Percentiles rank a stretch among this genome's conserved stretches.
These are phyloP conservation scores for Pilobolus umbonatus DNA, from an alignment of 192 early-diverging fungal species.

Conservation along the genomic window DNA sequence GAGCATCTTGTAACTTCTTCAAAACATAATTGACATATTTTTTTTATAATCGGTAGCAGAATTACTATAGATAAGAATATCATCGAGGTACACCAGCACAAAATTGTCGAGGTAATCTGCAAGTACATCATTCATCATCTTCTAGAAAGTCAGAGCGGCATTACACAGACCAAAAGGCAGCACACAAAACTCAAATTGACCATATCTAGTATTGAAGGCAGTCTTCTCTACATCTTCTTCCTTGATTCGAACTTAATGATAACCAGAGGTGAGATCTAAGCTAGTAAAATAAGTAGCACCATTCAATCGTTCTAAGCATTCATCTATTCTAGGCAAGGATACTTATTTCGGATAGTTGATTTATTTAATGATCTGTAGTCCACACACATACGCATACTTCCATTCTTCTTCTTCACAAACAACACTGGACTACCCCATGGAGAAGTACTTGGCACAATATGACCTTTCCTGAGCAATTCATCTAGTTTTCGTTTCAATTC, in stretches of 20 bases:
- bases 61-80: conserved; percentile 35
- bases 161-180: conserved; percentile 61
- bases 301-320: conserved; percentile 33
- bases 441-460: conserved; percentile 31
- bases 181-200: conserved; percentile 45
- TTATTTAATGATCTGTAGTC: conserved; percentile 54
- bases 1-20: conserved; percentile 8
- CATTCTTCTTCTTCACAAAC: conserved; percentile 27
- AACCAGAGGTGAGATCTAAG: conserved; percentile 25
- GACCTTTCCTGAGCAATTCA: conserved; percentile 13
- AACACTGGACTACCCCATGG: conserved; percentile 35
- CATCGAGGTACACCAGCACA: conserved; percentile 37
- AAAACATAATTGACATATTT: conserved; percentile 14
- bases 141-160: conserved; percentile 51
- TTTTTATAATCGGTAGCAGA: conserved; percentile 18
- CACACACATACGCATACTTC: conserved; percentile 37
- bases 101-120: conserved; percentile 27
- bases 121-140: conserved; percentile 43
- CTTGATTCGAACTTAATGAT: conserved; percentile 27
- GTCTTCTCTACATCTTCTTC: conserved; percentile 31
- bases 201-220: conserved; percentile 34
- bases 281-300: conserved; percentile 19
- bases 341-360: conserved; percentile 44
- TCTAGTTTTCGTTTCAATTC: conserved; percentile 9
- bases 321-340: conserved; percentile 44